These are phyloP conservation scores for Monosporascus sp. DNA, from an alignment of 2,329 filamentous ascomycete species.

Conservation along the genomic window DNA sequence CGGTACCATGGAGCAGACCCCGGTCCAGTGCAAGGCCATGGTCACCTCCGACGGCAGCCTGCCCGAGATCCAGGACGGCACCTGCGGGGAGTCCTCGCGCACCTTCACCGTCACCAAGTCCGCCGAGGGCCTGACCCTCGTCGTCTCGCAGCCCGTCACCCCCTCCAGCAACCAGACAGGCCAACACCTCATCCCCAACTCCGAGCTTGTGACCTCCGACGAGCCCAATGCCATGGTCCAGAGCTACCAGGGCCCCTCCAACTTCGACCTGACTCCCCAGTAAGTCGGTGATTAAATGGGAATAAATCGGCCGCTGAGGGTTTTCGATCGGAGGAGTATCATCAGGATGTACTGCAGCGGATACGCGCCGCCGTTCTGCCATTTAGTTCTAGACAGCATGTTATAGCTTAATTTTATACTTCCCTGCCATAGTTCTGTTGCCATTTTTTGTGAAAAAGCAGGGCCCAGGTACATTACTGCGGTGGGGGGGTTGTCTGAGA, in stretches of 20 bases:
- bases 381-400: too few relatives aligned
- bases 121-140: slow-evolving; percentile 19
- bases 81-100: slow-evolving; percentile 23
- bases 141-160: slow-evolving; percentile 22
- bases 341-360: fast-evolving
- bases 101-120: slow-evolving; percentile 20
- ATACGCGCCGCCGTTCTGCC: too few relatives aligned
- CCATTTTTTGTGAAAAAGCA: too few relatives aligned
- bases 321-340: too few relatives aligned
- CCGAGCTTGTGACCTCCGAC: slow-evolving; percentile 14
- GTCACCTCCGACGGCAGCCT: slow-evolving; percentile 18
- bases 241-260: slow-evolving; percentile 22
- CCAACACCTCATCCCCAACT: slow-evolving; percentile 20
- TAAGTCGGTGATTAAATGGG: too few relatives aligned
- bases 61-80: slow-evolving; percentile 23
- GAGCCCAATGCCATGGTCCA: slow-evolving; percentile 23
- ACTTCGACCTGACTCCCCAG: slow-evolving; percentile 10
- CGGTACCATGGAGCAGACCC: slow-evolving; percentile 20
- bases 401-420: too few relatives aligned
- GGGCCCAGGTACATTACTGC: too few relatives aligned
- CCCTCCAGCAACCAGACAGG: slow-evolving; percentile 19
- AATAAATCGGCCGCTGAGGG: too few relatives aligned
- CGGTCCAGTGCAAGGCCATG: slow-evolving; percentile 17
- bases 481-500: too few relatives aligned
- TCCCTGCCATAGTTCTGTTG: too few relatives aligned